Conservation (phyloP, 495 filamentous ascomycete genomes). For the Penicillium canescens region DNA sequence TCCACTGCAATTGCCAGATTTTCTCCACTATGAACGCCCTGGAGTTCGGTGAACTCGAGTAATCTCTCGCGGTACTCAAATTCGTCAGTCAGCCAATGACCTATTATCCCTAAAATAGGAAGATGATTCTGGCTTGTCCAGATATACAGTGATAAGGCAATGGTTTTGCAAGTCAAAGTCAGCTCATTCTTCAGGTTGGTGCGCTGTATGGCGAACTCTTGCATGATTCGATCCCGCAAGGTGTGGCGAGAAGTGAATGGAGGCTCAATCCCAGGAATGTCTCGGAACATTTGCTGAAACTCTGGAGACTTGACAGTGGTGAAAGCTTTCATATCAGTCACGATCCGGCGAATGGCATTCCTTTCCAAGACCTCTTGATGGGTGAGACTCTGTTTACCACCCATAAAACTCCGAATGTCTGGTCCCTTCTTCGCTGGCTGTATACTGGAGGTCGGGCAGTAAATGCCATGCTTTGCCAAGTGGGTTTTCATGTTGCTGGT, state of each 20-base stretch:
- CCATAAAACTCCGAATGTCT: too few species aligned
- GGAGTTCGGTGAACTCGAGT: constrained; percentile 12
- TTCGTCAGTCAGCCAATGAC: constrained; percentile 16
- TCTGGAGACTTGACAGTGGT: constrained; percentile 1
- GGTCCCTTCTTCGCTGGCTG: too few species aligned
- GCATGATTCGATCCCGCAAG: background rate
- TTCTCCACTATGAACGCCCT: constrained; percentile 12
- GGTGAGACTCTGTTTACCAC: too few species aligned
- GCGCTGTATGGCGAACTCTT: constrained; percentile 9
- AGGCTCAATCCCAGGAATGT: constrained; percentile 5
- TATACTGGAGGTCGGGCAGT: too few species aligned
- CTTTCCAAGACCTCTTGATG: too few species aligned
- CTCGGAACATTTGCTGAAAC: constrained; percentile 12
- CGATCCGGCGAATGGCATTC: too few species aligned
- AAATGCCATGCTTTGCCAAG: too few species aligned
- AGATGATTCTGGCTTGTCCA: constrained; percentile 15
- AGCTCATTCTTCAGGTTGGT: constrained; percentile 6
- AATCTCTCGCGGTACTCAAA: constrained; percentile 12
- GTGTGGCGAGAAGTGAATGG: constrained; percentile 10
- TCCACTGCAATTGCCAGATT: constrained; percentile 10
- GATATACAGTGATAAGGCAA: constrained; percentile 10
- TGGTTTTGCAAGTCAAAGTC: constrained; percentile 10
- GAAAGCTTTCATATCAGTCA: too few species aligned
- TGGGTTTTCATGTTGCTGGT: too few species aligned
- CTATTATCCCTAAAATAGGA: constrained; percentile 12